Base-by-base conservation (phyloP, 768 basidiomycete species). In the Lactifluus subvellereus region DNA sequence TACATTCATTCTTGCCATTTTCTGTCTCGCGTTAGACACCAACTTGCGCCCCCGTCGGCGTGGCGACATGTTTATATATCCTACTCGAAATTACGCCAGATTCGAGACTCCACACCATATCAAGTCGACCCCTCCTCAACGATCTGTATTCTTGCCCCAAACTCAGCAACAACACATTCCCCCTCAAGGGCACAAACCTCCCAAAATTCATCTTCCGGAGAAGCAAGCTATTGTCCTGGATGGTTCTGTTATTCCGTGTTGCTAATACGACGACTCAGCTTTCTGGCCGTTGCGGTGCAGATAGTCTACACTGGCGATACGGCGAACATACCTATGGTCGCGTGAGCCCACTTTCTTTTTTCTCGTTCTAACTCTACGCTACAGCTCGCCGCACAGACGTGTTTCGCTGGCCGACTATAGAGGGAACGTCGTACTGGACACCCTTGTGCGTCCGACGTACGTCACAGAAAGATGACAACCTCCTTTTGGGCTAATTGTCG, bases 371-470 rank as follows among this genome's bases (percentile, higher is more conserved):
- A 48, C 38, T 38, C 32, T 30, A 37, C 51, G 50, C 50, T 35
- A 55, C 14, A 56, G 30, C 47, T 33, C 14, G 16, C 42, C 33
- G 6, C 20, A 30, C 60, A 83, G 83, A 4, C 80, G 82, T 42
- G 80, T 84, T 18, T 80, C 81, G 13, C 64, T 83, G 38, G 74
- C 76, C 20, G 80, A 84, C 70, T 82, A 80, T 65, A 72, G 75
- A 65, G 82, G 82, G 18, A 62, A 72, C 33, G 66, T 75, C 9
- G 58, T 84, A 27, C 70, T 80, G 52, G 82, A 84, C 67, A 80
- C 79, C 42, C 79, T 74, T 69, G 82, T 85, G 52, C 78, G 74
- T 20, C 83, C 83, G 50, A 82, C 80, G 82, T 84, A 66, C 33
- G 45, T 58, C 42, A 42, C 37, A 13, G 54, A 27, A 13, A n/a